Percentiles rank a stretch among this genome's conserved stretches.
Conservation (phyloP, 2,329 filamentous ascomycete species). For the Verticillium nubilum region DNA sequence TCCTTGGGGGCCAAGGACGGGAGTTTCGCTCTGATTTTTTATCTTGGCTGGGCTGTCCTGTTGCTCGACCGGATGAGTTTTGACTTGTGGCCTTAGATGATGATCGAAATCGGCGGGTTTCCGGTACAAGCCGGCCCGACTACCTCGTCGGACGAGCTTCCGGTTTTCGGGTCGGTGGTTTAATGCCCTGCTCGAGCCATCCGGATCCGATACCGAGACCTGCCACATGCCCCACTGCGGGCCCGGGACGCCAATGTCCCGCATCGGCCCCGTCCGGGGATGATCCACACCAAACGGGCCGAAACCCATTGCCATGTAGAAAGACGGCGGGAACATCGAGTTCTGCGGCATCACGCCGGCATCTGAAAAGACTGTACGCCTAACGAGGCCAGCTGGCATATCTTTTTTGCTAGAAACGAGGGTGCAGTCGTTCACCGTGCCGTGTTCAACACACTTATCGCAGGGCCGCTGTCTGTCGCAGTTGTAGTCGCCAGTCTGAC, state of each 20-base stretch:
- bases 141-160: background rate
- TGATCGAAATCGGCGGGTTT: background rate
- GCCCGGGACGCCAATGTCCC: slow-evolving; percentile 3
- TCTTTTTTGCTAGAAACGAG: background rate
- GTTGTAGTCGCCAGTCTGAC: background rate
- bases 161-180: background rate
- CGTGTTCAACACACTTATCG: slow-evolving; percentile 22
- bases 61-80: too few relatives aligned
- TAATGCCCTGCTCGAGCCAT: background rate
- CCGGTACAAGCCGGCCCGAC: background rate
- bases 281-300: slow-evolving; percentile 21
- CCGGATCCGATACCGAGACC: background rate
- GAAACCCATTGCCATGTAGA: slow-evolving; percentile 27
- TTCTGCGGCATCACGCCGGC: background rate
- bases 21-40: background rate
- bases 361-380: background rate
- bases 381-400: background rate
- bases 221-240: slow-evolving; percentile 3
- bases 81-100: too few relatives aligned
- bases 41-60: too few relatives aligned
- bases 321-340: slow-evolving; percentile 14
- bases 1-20: background rate
- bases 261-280: background rate
- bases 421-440: slow-evolving; percentile 9
- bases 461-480: slow-evolving; percentile 33